phyloP scores from a whole-genome alignment of 139 green algal species.

The Eudorina sp. region DNA sequence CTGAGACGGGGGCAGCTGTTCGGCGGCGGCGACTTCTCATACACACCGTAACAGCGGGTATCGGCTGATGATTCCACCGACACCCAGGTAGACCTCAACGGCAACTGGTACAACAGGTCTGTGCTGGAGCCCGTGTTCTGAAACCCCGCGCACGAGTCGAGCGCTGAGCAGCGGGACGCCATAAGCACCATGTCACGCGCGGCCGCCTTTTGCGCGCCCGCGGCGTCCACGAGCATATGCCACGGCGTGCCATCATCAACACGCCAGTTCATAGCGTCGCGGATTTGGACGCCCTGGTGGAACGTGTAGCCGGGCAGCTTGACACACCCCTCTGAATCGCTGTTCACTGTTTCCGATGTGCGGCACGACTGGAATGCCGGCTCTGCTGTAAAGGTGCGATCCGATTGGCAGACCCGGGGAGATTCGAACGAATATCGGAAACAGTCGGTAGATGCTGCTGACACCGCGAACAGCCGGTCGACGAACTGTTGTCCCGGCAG shows the following conservation, averaged over 20 bases:
- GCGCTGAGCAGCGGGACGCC: slow-evolving; percentile 20
- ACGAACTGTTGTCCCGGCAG: slow-evolving; percentile 27
- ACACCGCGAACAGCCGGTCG: slow-evolving; percentile 34
- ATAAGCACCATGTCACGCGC: slow-evolving; percentile 42
- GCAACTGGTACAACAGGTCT: slow-evolving; percentile 41
- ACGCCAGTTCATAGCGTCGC: not conserved
- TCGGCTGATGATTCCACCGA: not conserved
- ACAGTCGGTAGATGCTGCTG: slow-evolving; percentile 29
- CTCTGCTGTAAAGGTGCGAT: not conserved
- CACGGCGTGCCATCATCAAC: slow-evolving; percentile 34
- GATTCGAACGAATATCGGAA: slow-evolving; percentile 22
- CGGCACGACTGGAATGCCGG: slow-evolving; percentile 31
- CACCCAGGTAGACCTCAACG: not conserved
- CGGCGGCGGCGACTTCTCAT: not conserved
- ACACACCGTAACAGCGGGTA: slow-evolving; percentile 32
- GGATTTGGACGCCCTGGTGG: not conserved
- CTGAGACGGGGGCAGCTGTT: slow-evolving; percentile 28
- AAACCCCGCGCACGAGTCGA: slow-evolving; percentile 21
- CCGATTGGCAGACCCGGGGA: not conserved
- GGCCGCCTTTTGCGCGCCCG: not conserved
- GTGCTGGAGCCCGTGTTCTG: slow-evolving; percentile 23
- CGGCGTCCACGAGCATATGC: not conserved
- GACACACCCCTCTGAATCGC: slow-evolving; percentile 32
- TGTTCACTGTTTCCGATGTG: not conserved
- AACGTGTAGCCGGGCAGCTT: slow-evolving; percentile 47